Evolutionary conservation across 2,329 filamentous ascomycete genomes (phyloP).

Genomic region (Pseudogymnoascus sp.): DNA sequence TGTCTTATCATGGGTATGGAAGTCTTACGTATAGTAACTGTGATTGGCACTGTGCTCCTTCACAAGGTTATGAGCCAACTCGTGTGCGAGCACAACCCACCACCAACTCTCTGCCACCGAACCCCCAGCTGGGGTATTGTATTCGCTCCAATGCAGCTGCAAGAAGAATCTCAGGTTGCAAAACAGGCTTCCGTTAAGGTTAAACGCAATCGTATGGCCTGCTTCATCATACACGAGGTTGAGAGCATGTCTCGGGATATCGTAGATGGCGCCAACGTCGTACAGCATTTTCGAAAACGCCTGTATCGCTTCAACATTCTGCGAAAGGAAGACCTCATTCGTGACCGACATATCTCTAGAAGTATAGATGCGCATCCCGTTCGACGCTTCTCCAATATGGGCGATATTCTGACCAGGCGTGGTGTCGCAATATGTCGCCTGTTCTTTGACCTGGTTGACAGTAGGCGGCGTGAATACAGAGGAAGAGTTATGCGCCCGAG

Average conservation of each 20-base stretch:
- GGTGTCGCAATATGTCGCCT: constrained; percentile 78
- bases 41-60: constrained; percentile 68
- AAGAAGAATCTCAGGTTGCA: constrained; percentile 87
- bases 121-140: constrained; percentile 32
- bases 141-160: constrained; percentile 56
- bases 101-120: constrained; percentile 64
- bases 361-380: constrained; percentile 67
- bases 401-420: constrained; percentile 64
- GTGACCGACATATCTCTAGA: constrained; percentile 44
- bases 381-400: constrained; percentile 60
- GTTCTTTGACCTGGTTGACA: constrained; percentile 69
- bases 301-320: constrained; percentile 55
- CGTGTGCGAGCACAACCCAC: constrained; percentile 94
- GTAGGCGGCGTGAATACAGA: constrained; percentile 64
- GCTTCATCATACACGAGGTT: constrained; percentile 81
- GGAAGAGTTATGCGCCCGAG: constrained; percentile 66
- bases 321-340: constrained; percentile 48
- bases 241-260: constrained; percentile 57
- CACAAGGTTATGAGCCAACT: constrained; percentile 90
- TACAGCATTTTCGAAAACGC: constrained; percentile 61
- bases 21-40: constrained; percentile 66
- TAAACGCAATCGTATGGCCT: constrained; percentile 86
- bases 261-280: constrained; percentile 65
- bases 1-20: background rate
- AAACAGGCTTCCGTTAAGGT: constrained; percentile 77